Evolutionary conservation across 805 yeast genomes (phyloP), one percentile per base, ranked within the genome.

Genomic region (Candida insectorum): DNA sequence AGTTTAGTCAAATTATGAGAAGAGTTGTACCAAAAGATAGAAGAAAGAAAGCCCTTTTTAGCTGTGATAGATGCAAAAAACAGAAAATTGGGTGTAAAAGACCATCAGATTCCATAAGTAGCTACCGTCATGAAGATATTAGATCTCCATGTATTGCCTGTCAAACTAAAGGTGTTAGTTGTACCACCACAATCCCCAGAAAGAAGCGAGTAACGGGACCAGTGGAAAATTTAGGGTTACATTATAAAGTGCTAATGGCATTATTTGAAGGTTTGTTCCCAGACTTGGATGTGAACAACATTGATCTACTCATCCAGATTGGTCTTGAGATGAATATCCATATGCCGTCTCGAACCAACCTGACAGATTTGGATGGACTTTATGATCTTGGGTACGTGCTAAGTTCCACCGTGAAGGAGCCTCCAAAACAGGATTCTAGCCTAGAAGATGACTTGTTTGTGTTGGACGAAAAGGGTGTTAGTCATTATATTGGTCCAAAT

Each of bases 401-500:
- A n/a, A n/a, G n/a, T n/a, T n/a, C n/a, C n/a, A n/a, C n/a, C n/a
- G n/a, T n/a, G n/a, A n/a, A n/a, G n/a, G n/a, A n/a, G n/a, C n/a
- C n/a, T n/a, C n/a, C n/a, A n/a, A n/a, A n/a, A n/a, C n/a, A n/a
- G n/a, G n/a, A n/a, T n/a, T n/a, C n/a, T n/a, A n/a, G n/a, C n/a
- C n/a, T n/a, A n/a, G n/a, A n/a, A n/a, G n/a, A n/a, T n/a, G 36
- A 33, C 22, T 26, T 11, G 18, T 33, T 26, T 16, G 17, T 33
- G 10, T 17, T 33, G n/a, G 36, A 33, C 15, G 21, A 22, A 5
- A 13, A 22, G 8, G 30, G 36, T 14, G 15, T 14, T 11, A 16
- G 25, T 9, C 36, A 33, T 23, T 33, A 26, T 22, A 33, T 33
- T 16, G 36, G 36, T 4, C 31, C 31, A 4, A 21, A n/a, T 22